Evolutionary conservation across 2,329 filamentous ascomycete species (phyloP).

Genomic region (Penicillium sp.): DNA sequence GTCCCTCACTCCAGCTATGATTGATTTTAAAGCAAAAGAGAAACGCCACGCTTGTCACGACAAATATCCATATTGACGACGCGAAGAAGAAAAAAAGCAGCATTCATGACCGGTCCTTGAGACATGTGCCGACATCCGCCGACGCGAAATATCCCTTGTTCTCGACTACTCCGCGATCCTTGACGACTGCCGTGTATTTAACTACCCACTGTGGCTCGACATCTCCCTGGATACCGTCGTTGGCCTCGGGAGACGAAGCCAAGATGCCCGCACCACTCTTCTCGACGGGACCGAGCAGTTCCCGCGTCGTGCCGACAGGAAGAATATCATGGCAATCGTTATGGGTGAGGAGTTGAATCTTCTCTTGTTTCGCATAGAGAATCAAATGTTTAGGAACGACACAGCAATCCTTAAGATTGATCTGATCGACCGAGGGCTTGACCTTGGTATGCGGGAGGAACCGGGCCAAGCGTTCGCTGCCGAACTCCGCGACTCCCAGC

Average conservation of each 20-base stretch:
- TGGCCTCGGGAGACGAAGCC: slow-evolving; percentile 54
- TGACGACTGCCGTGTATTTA: slow-evolving; percentile 94
- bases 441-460: slow-evolving; percentile 71
- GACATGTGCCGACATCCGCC: slow-evolving; percentile 63
- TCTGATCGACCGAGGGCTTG: slow-evolving; percentile 83
- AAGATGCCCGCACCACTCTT: slow-evolving; percentile 76
- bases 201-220: slow-evolving; percentile 90
- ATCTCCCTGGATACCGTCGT: slow-evolving; percentile 66
- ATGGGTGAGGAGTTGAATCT: slow-evolving; percentile 87
- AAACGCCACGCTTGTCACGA: slow-evolving; percentile 26
- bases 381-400: slow-evolving; percentile 87
- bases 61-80: slow-evolving; percentile 1
- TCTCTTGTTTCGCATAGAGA: slow-evolving; percentile 74
- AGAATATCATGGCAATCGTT: slow-evolving; percentile 92
- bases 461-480: slow-evolving; percentile 73
- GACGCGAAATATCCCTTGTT: slow-evolving; percentile 97
- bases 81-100: background rate
- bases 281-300: slow-evolving; percentile 72
- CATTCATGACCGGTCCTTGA: slow-evolving; percentile 30
- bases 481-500: slow-evolving; percentile 88
- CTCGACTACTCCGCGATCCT: slow-evolving; percentile 91
- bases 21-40: slow-evolving; percentile 10
- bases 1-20: slow-evolving; percentile 4
- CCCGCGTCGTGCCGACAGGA: slow-evolving; percentile 76
- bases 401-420: slow-evolving; percentile 94